Evolutionary conservation across 805 yeast species (phyloP).

Genomic region (Cyberlindnera maritima): DNA sequence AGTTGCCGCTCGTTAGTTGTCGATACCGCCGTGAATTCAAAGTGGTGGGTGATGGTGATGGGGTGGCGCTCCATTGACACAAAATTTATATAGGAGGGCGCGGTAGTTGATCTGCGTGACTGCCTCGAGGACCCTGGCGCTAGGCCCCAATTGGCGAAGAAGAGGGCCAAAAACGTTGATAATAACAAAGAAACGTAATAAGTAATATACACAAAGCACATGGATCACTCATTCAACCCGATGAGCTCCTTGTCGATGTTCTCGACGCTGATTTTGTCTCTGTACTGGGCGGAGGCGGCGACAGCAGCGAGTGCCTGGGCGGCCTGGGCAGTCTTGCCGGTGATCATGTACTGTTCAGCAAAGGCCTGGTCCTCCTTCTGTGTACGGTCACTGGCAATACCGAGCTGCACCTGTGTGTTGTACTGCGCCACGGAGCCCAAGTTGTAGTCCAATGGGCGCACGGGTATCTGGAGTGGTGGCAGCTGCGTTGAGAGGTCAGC

Average conservation of each 20-base stretch:
- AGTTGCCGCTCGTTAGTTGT: not conserved
- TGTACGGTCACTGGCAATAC: not conserved
- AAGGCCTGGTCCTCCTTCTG: not conserved
- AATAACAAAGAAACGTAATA: not conserved
- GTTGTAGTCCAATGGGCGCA: slow-evolving; percentile 11
- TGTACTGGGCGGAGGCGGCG: slow-evolving; percentile 12
- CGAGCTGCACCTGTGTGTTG: slow-evolving; percentile 11
- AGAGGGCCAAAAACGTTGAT: not conserved
- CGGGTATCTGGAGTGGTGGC: slow-evolving; percentile 7
- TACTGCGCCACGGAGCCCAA: slow-evolving; percentile 16
- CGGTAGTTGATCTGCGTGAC: not conserved
- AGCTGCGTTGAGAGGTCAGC: not conserved
- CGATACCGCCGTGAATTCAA: not conserved
- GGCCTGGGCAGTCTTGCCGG: slow-evolving; percentile 17
- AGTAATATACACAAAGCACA: too few relatives aligned
- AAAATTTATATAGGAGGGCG: not conserved
- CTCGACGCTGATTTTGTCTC: slow-evolving; percentile 15
- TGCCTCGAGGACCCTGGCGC: not conserved
- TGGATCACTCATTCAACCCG: slow-evolving; percentile 15
- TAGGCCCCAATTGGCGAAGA: too few relatives aligned
- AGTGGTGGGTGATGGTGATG: not conserved
- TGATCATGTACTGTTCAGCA: not conserved
- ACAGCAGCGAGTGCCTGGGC: slow-evolving; percentile 17
- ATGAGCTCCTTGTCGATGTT: slow-evolving; percentile 27
- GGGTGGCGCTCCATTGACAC: not conserved